Conservation (phyloP, 805 yeast species). For the Priceomyces fermenticarens region DNA sequence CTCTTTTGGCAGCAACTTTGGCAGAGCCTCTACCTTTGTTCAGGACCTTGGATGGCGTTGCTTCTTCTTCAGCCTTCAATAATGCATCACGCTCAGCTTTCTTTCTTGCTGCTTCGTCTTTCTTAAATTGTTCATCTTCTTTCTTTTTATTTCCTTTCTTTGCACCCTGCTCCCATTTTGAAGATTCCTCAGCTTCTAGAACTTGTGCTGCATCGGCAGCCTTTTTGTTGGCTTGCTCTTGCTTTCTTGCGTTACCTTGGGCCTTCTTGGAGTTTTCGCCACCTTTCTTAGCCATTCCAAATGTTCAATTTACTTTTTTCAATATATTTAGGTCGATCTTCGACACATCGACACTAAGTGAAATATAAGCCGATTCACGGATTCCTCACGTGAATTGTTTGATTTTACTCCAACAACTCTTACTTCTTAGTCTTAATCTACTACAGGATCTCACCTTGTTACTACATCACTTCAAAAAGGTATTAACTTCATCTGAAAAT, state of each 20-base stretch:
- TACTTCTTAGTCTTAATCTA: no score
- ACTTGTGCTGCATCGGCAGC: conserved; percentile 47
- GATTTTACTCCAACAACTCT: no score
- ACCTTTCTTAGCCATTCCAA: conserved; percentile 44
- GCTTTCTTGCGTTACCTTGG: conserved; percentile 64
- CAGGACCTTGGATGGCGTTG: conserved; percentile 56
- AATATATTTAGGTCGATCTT: neutral
- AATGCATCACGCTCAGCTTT: conserved; percentile 79
- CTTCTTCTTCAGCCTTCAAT: conserved; percentile 61
- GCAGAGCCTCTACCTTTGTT: conserved; percentile 65
- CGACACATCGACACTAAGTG: neutral
- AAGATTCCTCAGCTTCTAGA: conserved; percentile 53
- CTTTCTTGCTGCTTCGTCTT: conserved; percentile 71
- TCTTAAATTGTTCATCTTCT: conserved; percentile 64
- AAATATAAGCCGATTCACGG: conserved; percentile 1
- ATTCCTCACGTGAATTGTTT: conserved; percentile 1
- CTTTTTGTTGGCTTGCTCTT: conserved; percentile 60
- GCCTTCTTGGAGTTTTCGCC: conserved; percentile 56
- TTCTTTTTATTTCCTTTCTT: conserved; percentile 70
- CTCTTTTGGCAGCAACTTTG: conserved; percentile 57
- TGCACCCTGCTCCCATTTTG: conserved; percentile 68
- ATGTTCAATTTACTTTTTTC: neutral
- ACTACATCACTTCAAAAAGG: neutral
- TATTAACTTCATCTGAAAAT: no score
- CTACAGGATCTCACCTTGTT: no score